A percentile compares a stretch with the other conserved stretches of the same genome.
phyloP scores from a whole-genome alignment of 805 yeast genomes.

The Teunomyces lycoperdinae region DNA sequence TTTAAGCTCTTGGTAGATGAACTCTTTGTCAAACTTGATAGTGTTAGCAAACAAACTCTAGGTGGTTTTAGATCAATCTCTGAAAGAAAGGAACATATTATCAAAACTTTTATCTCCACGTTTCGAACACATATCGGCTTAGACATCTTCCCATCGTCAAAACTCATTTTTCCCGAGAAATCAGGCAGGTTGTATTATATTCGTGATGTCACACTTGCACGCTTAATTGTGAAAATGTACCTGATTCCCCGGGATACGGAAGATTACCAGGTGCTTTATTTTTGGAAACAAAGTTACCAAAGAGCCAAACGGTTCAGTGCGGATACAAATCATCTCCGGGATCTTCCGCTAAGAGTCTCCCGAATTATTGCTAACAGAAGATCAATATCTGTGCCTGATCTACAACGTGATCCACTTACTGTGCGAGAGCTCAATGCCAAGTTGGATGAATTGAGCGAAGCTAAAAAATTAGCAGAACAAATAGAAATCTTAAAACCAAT shows the following conservation, averaged over 20 bases:
- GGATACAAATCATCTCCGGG: conserved; percentile 46
- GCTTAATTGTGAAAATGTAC: conserved; percentile 44
- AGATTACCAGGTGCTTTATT: conserved; percentile 46
- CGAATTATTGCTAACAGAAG: conserved; percentile 52
- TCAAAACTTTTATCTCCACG: conserved; percentile 27
- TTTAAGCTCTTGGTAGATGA: conserved; percentile 40
- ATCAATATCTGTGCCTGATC: not conserved
- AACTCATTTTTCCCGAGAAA: conserved; percentile 59
- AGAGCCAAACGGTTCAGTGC: conserved; percentile 27
- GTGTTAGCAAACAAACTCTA: conserved; percentile 24
- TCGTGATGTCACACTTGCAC: conserved; percentile 61
- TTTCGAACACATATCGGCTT: conserved; percentile 37
- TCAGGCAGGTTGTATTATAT: conserved; percentile 63
- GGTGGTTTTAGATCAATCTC: conserved; percentile 22
- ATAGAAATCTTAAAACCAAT: conserved; percentile 46
- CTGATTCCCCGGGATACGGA: conserved; percentile 58
- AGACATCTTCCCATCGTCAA: conserved; percentile 64
- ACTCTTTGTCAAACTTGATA: conserved; percentile 40
- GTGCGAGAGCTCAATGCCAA: conserved; percentile 29
- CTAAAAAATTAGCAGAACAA: conserved; percentile 34
- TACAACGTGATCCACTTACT: conserved; percentile 7
- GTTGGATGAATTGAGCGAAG: conserved; percentile 26
- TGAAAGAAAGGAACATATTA: conserved; percentile 24
- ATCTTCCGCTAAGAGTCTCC: conserved; percentile 48
- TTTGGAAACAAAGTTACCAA: conserved; percentile 38